Evolutionary conservation across 805 yeast species (phyloP).

Genomic region (Hanseniaspora vineae): DNA sequence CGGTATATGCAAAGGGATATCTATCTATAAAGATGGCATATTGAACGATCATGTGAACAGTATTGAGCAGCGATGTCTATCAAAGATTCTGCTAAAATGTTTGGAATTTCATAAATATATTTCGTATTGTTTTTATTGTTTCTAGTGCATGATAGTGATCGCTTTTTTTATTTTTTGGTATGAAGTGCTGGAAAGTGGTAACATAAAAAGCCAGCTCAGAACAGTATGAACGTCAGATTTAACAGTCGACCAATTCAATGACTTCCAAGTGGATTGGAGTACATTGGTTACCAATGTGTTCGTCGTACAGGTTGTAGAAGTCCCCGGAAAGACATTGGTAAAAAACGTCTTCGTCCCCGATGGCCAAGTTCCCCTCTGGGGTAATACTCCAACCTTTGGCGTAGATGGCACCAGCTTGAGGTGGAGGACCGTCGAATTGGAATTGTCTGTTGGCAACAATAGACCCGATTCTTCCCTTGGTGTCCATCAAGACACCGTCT

Average conservation of each 20-base stretch:
- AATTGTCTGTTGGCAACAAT: conserved; percentile 65
- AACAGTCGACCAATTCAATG: conserved; percentile 39
- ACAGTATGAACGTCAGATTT: conserved; percentile 4
- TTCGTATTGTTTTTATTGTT: too few relatives aligned
- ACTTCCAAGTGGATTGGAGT: conserved; percentile 38
- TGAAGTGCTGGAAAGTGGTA: neutral
- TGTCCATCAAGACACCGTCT: conserved; percentile 38
- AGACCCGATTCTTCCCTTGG: conserved; percentile 52
- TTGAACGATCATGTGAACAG: neutral
- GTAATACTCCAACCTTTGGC: conserved; percentile 54
- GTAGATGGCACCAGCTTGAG: conserved; percentile 55
- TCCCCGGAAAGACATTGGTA: conserved; percentile 55
- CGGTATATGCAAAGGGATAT: neutral
- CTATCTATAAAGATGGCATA: neutral
- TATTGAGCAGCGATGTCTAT: too few relatives aligned
- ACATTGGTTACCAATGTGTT: conserved; percentile 42
- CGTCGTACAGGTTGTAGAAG: conserved; percentile 55
- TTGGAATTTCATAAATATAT: too few relatives aligned
- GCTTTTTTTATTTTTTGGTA: too few relatives aligned
- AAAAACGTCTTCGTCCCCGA: conserved; percentile 44
- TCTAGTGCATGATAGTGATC: too few relatives aligned
- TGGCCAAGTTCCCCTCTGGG: conserved; percentile 42
- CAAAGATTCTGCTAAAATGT: too few relatives aligned
- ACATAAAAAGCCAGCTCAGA: neutral
- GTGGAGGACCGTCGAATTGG: conserved; percentile 71